Conservation (phyloP, 2,329 filamentous ascomycete genomes). For the Lasiodiplodia theobromae region DNA sequence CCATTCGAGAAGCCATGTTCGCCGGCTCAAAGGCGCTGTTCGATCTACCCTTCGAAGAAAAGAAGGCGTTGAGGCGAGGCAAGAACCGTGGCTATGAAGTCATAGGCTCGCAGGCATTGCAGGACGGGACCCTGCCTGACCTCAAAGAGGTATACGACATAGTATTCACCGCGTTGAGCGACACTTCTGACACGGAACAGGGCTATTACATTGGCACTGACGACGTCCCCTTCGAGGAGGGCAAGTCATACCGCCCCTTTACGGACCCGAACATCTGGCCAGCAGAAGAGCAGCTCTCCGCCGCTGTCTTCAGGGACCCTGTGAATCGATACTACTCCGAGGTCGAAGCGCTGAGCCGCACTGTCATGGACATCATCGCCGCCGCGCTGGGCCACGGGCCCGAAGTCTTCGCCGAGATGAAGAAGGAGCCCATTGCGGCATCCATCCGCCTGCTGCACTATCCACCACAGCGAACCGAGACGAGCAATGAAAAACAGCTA, state of each 20-base stretch:
- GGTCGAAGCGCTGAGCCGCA: constrained; percentile 7
- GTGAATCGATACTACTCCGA: constrained; percentile 15
- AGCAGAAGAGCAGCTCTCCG: constrained; percentile 1
- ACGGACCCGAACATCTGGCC: constrained; percentile 28
- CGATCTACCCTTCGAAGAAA: constrained; percentile 5
- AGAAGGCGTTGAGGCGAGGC: constrained; percentile 21
- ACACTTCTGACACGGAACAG: background rate
- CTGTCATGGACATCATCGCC: constrained; percentile 17
- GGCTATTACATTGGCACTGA: constrained; percentile 28
- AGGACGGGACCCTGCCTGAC: constrained; percentile 30
- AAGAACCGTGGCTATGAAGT: constrained; percentile 31
- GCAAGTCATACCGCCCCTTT: constrained; percentile 10
- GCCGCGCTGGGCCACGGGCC: constrained; percentile 7
- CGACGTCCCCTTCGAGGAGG: background rate
- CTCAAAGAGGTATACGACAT: constrained; percentile 30
- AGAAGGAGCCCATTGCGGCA: constrained; percentile 18
- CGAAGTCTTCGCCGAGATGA: constrained; percentile 9
- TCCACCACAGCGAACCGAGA: constrained; percentile 28
- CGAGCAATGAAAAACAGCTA: constrained; percentile 25
- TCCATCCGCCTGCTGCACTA: constrained; percentile 34
- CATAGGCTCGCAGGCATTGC: constrained; percentile 31
- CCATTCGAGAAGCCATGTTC: constrained; percentile 15
- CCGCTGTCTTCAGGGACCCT: background rate
- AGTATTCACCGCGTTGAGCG: too few species aligned
- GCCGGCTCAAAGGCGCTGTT: constrained; percentile 22